Percentiles rank a stretch among this genome's conserved stretches.
phyloP scores from a whole-genome alignment of 2,329 filamentous ascomycete species.

The Ilyonectria mors-panacis region DNA sequence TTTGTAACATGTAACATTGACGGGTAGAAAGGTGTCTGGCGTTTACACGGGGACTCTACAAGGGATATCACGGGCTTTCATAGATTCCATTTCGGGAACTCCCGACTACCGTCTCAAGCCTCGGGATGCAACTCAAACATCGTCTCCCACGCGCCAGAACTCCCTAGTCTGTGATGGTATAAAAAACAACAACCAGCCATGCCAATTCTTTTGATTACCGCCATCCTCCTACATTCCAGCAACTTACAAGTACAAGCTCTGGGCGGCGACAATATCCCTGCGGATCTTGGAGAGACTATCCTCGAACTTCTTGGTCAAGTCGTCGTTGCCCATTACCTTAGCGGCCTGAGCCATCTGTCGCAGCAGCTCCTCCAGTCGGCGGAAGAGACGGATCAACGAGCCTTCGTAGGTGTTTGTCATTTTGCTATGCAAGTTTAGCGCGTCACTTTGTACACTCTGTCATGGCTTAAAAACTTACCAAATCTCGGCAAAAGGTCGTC shows the following conservation, averaged over 20 bases:
- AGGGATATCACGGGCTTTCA: constrained; percentile 35
- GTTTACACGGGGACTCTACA: constrained; percentile 27
- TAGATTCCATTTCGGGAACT: constrained; percentile 38
- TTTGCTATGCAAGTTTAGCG: constrained; percentile 74
- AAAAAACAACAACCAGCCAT: constrained; percentile 38
- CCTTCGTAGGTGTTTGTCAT: constrained; percentile 99
- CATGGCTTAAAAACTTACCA: constrained; percentile 77
- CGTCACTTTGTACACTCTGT: neutral
- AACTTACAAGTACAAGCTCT: constrained; percentile 87
- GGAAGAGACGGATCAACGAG: constrained; percentile 95
- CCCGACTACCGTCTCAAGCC: constrained; percentile 23
- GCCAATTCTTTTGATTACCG: constrained; percentile 20
- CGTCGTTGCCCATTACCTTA: constrained; percentile 98
- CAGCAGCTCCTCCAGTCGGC: constrained; percentile 92
- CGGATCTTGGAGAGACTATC: constrained; percentile 86
- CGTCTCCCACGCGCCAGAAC: constrained; percentile 45
- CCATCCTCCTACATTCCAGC: constrained; percentile 26
- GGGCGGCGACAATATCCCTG: constrained; percentile 94
- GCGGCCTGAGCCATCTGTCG: constrained; percentile 95
- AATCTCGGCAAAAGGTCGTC: constrained; percentile 91
- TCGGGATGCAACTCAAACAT: constrained; percentile 29
- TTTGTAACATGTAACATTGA: constrained; percentile 17
- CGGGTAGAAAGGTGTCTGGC: constrained; percentile 17
- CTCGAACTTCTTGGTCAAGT: constrained; percentile 93
- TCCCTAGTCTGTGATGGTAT: constrained; percentile 44